Evolutionary conservation across 192 early-diverging fungal genomes (phyloP).

Genomic region (Umbelopsis sp.): DNA sequence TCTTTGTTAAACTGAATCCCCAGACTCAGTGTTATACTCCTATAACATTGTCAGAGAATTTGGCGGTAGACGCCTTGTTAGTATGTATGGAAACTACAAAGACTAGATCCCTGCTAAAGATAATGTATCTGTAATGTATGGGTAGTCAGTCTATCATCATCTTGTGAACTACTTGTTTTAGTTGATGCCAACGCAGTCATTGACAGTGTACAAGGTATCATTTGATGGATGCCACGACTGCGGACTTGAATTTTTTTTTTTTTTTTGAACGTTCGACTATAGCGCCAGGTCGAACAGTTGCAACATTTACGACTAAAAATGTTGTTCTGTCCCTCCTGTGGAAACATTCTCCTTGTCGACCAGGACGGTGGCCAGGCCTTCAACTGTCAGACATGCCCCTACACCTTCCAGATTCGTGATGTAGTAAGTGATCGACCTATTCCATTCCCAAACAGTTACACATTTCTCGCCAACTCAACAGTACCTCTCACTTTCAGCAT

Average conservation of each 20-base stretch:
- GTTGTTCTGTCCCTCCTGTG: conserved; percentile 90
- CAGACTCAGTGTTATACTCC: no score
- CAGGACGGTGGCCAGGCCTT: conserved; percentile 65
- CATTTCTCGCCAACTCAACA: background rate
- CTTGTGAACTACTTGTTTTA: no score
- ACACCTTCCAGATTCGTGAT: conserved; percentile 65
- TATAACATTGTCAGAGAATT: no score
- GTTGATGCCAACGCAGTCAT: no score
- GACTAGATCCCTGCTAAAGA: no score
- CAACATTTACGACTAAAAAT: conserved; percentile 37
- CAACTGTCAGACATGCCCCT: conserved; percentile 88
- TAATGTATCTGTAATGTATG: no score
- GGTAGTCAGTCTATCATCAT: no score
- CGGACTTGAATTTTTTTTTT: conserved; percentile 5
- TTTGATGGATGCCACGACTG: no score
- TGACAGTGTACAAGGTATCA: no score
- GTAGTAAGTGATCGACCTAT: conserved; percentile 8
- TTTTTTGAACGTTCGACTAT: background rate
- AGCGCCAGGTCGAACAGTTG: background rate
- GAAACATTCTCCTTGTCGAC: conserved; percentile 81
- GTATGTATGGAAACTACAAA: no score
- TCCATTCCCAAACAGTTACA: background rate
- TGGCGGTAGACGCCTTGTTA: no score
- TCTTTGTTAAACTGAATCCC: no score
- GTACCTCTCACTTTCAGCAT: conserved; percentile 41